Conservation (phyloP, 257 asterid genomes). For the Primulina huaijiensis region DNA sequence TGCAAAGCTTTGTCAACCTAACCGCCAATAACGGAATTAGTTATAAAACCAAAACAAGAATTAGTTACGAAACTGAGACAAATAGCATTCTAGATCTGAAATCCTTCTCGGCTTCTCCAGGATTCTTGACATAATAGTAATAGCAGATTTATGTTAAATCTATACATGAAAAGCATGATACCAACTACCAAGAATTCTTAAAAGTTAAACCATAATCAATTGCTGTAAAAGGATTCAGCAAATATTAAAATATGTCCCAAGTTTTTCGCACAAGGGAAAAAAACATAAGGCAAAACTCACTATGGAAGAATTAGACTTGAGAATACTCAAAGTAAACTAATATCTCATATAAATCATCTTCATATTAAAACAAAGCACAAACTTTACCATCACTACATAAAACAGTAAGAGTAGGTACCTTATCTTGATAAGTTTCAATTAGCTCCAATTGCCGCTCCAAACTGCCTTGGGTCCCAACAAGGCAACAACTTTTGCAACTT, state of each 20-base stretch:
- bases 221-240: not conserved
- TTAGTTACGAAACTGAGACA: conserved; percentile 4
- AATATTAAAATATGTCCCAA: not conserved
- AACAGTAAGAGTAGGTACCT: conserved; percentile 46
- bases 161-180: too few relatives aligned
- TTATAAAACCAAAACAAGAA: not conserved
- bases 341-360: not conserved
- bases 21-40: not conserved
- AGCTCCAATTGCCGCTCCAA: conserved; percentile 91
- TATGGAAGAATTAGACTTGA: not conserved
- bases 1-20: conserved; percentile 93
- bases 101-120: not conserved
- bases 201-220: not conserved
- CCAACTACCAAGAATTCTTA: not conserved
- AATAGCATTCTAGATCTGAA: not conserved
- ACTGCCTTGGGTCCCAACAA: conserved; percentile 73
- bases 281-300: not conserved
- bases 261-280: not conserved
- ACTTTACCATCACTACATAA: conserved; percentile 15
- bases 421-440: conserved; percentile 94
- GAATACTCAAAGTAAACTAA: conserved; percentile 3
- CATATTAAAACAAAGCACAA: not conserved
- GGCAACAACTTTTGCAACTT: conserved; percentile 95
- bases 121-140: not conserved
- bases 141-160: not conserved